These are phyloP conservation scores for Heterobasidion occidentale DNA, from an alignment of 1,284 basidiomycete species.

Conservation along the genomic window DNA sequence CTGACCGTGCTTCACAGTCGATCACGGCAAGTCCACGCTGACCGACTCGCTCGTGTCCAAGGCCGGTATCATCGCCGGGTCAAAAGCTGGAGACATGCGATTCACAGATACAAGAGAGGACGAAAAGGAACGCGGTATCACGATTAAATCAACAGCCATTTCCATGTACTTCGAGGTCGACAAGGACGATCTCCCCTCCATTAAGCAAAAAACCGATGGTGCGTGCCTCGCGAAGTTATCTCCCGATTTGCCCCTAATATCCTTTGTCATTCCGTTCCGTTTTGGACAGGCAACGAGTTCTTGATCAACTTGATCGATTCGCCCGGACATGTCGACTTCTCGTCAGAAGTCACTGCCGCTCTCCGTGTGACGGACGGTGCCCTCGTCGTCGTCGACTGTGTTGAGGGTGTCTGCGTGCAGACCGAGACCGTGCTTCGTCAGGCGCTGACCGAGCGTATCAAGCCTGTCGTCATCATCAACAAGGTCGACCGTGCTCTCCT, in stretches of 20 bases:
- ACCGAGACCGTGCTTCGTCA: constrained; percentile 99
- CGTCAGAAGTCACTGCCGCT: constrained; percentile 98
- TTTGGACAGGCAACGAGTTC: constrained; percentile 78
- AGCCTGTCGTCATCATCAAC: constrained; percentile 99
- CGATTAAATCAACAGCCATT: constrained; percentile 99
- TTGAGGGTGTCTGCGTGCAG: constrained; percentile 99
- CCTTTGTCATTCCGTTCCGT: constrained; percentile 3
- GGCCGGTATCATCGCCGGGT: constrained; percentile 96
- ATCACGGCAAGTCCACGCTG: constrained; percentile 99
- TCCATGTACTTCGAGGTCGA: constrained; percentile 99
- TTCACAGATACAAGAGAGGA: constrained; percentile 98
- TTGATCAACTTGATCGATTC: constrained; percentile 99
- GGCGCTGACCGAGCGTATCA: constrained; percentile 97
- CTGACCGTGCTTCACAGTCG: constrained; percentile 49
- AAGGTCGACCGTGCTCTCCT: constrained; percentile 99
- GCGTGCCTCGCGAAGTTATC: constrained; percentile 11
- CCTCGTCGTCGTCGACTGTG: constrained; percentile 98
- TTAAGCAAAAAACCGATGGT: constrained; percentile 95
- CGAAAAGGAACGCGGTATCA: constrained; percentile 99
- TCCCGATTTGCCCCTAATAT: too few relatives aligned
- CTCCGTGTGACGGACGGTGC: constrained; percentile 99
- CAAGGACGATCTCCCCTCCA: constrained; percentile 80
- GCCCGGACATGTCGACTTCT: constrained; percentile 99
- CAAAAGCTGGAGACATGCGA: constrained; percentile 96
- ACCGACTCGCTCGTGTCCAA: constrained; percentile 99